Conservation (phyloP, 306 rosid genomes). For the Glycine tomentella region DNA sequence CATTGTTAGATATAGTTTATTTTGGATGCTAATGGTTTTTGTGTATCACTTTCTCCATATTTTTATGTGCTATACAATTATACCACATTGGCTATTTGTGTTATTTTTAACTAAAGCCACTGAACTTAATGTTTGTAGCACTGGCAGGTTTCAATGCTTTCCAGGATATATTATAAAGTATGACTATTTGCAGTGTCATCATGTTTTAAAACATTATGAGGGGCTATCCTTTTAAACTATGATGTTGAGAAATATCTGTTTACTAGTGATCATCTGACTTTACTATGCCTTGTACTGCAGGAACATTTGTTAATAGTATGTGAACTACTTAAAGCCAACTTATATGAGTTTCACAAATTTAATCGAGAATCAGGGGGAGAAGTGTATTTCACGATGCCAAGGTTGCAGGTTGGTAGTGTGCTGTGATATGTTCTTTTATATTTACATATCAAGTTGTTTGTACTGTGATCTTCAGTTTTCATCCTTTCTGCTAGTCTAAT, state of each 20-base stretch:
- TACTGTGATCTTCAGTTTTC: conserved; percentile 34
- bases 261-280: conserved; percentile 21
- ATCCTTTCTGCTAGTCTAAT: conserved; percentile 6
- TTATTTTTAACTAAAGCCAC: conserved; percentile 1
- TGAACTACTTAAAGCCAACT: conserved; percentile 97
- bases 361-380: conserved; percentile 99
- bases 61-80: background rate
- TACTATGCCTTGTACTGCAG: conserved; percentile 55
- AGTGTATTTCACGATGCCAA: conserved; percentile 99
- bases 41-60: background rate
- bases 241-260: conserved; percentile 32
- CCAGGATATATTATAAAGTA: conserved; percentile 46
- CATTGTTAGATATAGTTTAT: conserved; percentile 2
- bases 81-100: background rate
- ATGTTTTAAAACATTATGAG: conserved; percentile 19
- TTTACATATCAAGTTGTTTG: background rate
- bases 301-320: conserved; percentile 97
- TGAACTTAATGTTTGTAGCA: conserved; percentile 25
- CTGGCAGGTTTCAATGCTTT: conserved; percentile 24
- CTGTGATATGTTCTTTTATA: background rate
- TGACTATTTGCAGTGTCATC: background rate
- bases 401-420: conserved; percentile 84
- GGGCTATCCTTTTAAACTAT: conserved; percentile 8
- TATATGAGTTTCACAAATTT: conserved; percentile 94
- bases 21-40: background rate